Conservation (phyloP, 2,329 filamentous ascomycete species). For the Cercospora citrullina region DNA sequence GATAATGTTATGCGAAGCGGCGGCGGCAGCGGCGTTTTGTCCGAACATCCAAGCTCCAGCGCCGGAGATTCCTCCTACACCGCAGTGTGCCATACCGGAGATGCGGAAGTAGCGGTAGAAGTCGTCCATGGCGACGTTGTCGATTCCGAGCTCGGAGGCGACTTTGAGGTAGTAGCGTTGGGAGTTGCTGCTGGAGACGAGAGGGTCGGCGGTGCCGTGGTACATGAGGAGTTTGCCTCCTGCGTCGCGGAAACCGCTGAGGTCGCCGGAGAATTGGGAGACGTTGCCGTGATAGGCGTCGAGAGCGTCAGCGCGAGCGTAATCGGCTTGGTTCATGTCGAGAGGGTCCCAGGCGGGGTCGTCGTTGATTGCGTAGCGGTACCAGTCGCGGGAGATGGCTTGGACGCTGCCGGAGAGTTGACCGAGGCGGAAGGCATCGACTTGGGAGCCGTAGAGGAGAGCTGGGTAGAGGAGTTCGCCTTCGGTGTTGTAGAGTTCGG, state of each 20-base stretch:
- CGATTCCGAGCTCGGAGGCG: slow-evolving; percentile 40
- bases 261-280: slow-evolving; percentile 43
- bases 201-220: slow-evolving; percentile 46
- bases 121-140: slow-evolving; percentile 42
- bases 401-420: slow-evolving; percentile 47
- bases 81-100: slow-evolving; percentile 55
- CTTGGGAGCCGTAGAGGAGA: slow-evolving; percentile 53
- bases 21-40: slow-evolving; percentile 34
- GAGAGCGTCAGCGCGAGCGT: slow-evolving; percentile 39
- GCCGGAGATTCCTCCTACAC: slow-evolving; percentile 44
- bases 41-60: slow-evolving; percentile 48
- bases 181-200: slow-evolving; percentile 49
- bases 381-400: slow-evolving; percentile 51
- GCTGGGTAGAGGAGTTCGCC: slow-evolving; percentile 53
- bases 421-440: slow-evolving; percentile 40
- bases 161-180: slow-evolving; percentile 54
- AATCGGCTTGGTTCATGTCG: slow-evolving; percentile 45
- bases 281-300: slow-evolving; percentile 47
- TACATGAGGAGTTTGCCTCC: slow-evolving; percentile 50
- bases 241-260: slow-evolving; percentile 41
- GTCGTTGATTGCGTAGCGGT: slow-evolving; percentile 52
- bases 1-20: slow-evolving; percentile 49
- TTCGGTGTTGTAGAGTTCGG: slow-evolving; percentile 45
- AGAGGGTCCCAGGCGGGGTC: slow-evolving; percentile 45
- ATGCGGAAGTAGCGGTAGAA: slow-evolving; percentile 54